phyloP scores from a whole-genome alignment of 2,329 filamentous ascomycete species.

The Monosporascus sp. region DNA sequence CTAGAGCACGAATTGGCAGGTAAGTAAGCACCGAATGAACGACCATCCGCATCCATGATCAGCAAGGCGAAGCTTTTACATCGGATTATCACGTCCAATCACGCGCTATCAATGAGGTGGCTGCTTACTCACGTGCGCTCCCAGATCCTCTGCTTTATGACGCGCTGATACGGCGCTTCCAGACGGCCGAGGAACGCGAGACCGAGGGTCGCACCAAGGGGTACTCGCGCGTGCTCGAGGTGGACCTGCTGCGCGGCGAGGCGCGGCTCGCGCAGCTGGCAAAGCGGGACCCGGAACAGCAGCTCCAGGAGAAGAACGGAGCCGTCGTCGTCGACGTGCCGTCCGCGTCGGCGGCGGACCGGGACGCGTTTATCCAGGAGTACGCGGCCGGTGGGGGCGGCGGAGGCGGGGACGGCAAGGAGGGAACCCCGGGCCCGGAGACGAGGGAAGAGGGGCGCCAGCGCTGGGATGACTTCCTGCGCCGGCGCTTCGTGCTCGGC shows the following conservation, averaged over 20 bases:
- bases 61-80: background rate
- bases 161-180: slow-evolving; percentile 70
- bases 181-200: slow-evolving; percentile 67
- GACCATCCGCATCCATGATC: background rate
- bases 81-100: too few relatives aligned
- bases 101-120: too few relatives aligned
- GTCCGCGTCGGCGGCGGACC: slow-evolving; percentile 8
- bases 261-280: slow-evolving; percentile 61
- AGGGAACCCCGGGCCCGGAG: slow-evolving; percentile 40
- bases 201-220: slow-evolving; percentile 69
- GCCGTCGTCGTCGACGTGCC: slow-evolving; percentile 6
- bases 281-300: slow-evolving; percentile 8
- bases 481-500: slow-evolving; percentile 68
- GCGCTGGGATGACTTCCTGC: slow-evolving; percentile 69
- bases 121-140: too few relatives aligned
- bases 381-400: slow-evolving; percentile 12
- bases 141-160: slow-evolving; percentile 78
- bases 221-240: slow-evolving; percentile 73
- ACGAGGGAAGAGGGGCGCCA: slow-evolving; percentile 62
- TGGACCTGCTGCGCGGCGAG: slow-evolving; percentile 72
- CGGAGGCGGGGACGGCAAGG: slow-evolving; percentile 65
- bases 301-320: background rate
- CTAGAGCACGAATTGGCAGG: slow-evolving; percentile 52
- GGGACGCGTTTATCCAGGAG: slow-evolving; percentile 16
- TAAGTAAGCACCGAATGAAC: slow-evolving; percentile 21